These are phyloP conservation scores for Cordyceps fumosorosea DNA, from an alignment of 2,329 filamentous ascomycete genomes.

Conservation along the genomic window DNA sequence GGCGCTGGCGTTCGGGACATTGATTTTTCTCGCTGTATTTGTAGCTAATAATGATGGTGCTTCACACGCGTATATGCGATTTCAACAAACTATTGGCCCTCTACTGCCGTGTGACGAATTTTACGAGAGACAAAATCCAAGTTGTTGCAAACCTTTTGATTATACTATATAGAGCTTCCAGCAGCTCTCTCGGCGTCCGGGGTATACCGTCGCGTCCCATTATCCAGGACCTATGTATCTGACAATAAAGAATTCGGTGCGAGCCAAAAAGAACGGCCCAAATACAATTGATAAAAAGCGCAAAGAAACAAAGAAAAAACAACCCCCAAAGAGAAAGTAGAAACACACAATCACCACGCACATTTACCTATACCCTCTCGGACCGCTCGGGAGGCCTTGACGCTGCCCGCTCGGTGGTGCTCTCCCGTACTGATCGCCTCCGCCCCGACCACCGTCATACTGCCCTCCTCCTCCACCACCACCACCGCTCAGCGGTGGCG, in stretches of 20 bases:
- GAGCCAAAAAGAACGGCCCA: neutral
- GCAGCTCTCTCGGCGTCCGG: neutral
- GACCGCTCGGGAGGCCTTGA: constrained; percentile 41
- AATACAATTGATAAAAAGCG: neutral
- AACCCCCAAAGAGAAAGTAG: neutral
- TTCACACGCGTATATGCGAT: neutral
- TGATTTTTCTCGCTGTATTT: neutral
- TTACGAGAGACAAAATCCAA: neutral
- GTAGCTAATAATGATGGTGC: neutral
- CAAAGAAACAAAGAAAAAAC: neutral
- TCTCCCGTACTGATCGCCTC: constrained; percentile 8
- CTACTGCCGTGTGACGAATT: neutral
- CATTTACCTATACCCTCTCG: constrained; percentile 31
- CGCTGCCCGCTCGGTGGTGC: constrained; percentile 20
- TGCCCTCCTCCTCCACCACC: neutral
- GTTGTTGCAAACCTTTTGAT: neutral
- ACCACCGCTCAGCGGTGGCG: constrained; percentile 10
- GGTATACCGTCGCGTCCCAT: neutral
- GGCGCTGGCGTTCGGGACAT: neutral
- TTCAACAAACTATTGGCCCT: neutral
- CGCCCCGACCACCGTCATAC: constrained; percentile 27
- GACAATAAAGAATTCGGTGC: too few relatives aligned
- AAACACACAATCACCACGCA: neutral
- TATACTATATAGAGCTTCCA: neutral
- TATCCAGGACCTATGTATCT: neutral